phyloP scores from a whole-genome alignment of 208 protist genomes.

The Trypanosoma scelopori region DNA sequence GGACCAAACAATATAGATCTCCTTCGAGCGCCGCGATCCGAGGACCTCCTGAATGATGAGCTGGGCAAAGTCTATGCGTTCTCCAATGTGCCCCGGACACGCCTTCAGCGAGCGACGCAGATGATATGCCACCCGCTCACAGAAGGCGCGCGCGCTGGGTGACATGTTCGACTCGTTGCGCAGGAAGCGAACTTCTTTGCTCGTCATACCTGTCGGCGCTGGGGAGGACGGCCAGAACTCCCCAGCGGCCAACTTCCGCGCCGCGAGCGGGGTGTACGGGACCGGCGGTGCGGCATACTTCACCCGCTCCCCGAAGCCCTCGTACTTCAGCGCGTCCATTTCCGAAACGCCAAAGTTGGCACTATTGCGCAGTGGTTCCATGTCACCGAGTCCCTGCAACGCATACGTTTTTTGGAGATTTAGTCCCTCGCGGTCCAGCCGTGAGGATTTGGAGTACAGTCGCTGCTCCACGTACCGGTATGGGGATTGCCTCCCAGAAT shows the following conservation, averaged over 20 bases:
- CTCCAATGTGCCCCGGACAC: constrained; percentile 80
- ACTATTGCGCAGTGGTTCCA: constrained; percentile 86
- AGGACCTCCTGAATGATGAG: constrained; percentile 88
- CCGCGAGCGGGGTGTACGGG: constrained; percentile 77
- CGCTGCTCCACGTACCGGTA: constrained; percentile 82
- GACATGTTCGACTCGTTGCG: constrained; percentile 85
- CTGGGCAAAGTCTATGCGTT: constrained; percentile 91
- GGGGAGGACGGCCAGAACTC: constrained; percentile 87
- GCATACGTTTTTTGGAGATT: constrained; percentile 86
- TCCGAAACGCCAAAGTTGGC: constrained; percentile 83
- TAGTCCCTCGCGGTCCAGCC: constrained; percentile 78
- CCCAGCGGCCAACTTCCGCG: constrained; percentile 82
- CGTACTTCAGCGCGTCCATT: constrained; percentile 76
- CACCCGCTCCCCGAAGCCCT: constrained; percentile 53
- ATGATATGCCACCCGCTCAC: constrained; percentile 84
- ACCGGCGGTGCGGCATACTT: constrained; percentile 77
- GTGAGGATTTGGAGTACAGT: constrained; percentile 72
- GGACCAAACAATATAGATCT: constrained; percentile 91
- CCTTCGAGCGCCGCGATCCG: constrained; percentile 77
- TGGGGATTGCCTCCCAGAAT: constrained; percentile 47
- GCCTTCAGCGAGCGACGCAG: constrained; percentile 81
- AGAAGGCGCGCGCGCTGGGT: constrained; percentile 72
- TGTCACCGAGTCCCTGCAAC: constrained; percentile 86
- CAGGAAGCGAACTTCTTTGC: constrained; percentile 76
- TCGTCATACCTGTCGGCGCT: constrained; percentile 75